Percentiles rank a stretch among this genome's conserved stretches.
phyloP scores from a whole-genome alignment of 2,329 filamentous ascomycete genomes.

The Colletotrichum sojae region DNA sequence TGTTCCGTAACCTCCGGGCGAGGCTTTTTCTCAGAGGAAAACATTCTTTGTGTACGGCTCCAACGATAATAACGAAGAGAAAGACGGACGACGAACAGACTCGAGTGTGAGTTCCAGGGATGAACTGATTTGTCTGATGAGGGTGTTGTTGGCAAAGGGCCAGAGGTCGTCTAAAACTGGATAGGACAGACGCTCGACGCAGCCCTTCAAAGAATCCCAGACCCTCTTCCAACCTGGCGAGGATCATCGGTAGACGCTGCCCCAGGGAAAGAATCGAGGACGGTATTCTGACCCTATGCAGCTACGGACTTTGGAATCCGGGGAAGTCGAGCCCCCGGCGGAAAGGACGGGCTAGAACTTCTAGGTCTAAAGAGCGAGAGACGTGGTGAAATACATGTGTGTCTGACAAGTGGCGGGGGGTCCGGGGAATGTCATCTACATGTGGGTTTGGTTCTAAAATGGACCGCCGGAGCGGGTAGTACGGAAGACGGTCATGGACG shows the following conservation, averaged over 20 bases:
- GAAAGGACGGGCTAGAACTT: not conserved
- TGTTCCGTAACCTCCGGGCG: not conserved
- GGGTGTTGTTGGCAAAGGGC: not conserved
- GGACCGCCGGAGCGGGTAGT: not conserved
- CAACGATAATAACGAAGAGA: too few species aligned
- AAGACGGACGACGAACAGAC: too few species aligned
- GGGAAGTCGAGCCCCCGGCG: not conserved
- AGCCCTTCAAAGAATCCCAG: not conserved
- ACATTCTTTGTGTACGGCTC: too few species aligned
- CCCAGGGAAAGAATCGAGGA: slow-evolving; percentile 2
- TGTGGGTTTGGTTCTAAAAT: not conserved
- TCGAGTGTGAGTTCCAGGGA: too few species aligned
- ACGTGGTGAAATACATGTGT: not conserved
- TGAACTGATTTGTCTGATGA: too few species aligned
- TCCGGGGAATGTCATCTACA: not conserved
- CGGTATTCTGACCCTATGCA: slow-evolving; percentile 5
- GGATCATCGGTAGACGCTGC: slow-evolving; percentile 4
- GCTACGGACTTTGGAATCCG: slow-evolving; percentile 7
- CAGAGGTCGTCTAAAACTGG: not conserved
- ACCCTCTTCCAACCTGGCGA: slow-evolving; percentile 3
- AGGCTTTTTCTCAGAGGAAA: not conserved
- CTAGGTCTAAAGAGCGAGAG: not conserved
- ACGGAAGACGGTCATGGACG: not conserved
- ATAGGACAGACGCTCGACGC: not conserved
- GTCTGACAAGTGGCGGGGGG: not conserved